These are phyloP conservation scores for Tolypocladium ophioglossoides DNA, from an alignment of 2,329 filamentous ascomycete species.

Conservation along the genomic window DNA sequence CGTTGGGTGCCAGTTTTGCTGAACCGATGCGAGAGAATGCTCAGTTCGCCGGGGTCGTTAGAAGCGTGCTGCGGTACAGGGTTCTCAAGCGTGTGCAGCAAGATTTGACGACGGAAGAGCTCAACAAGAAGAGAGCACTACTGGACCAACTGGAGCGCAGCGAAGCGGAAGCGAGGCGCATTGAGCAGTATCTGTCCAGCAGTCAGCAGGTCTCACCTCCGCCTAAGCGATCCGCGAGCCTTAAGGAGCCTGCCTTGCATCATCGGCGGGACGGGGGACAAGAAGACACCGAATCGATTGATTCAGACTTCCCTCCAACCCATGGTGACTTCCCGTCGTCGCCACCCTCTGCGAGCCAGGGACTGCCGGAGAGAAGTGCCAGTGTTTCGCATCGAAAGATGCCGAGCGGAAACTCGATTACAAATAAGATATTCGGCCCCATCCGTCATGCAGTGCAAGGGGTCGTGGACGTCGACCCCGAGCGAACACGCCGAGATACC, in stretches of 20 bases:
- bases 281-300: constrained; percentile 81
- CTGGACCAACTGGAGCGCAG: constrained; percentile 88
- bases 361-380: constrained; percentile 45
- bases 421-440: constrained; percentile 86
- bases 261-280: constrained; percentile 45
- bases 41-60: constrained; percentile 91
- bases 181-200: constrained; percentile 81
- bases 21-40: constrained; percentile 97
- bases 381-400: constrained; percentile 60
- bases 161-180: constrained; percentile 82
- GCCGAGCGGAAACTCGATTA: constrained; percentile 80
- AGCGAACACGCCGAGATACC: constrained; percentile 80
- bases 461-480: constrained; percentile 91
- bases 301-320: constrained; percentile 90
- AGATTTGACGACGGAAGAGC: constrained; percentile 90
- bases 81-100: constrained; percentile 93
- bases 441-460: constrained; percentile 94
- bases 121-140: constrained; percentile 73
- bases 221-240: constrained; percentile 52
- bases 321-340: constrained; percentile 58
- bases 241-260: constrained; percentile 38
- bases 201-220: constrained; percentile 55
- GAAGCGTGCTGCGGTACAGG: constrained; percentile 77
- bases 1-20: constrained; percentile 86
- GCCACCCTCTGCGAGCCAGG: constrained; percentile 66